phyloP scores from a whole-genome alignment of 371 early-diverging fungal genomes.

The Rhizopus stolonifer region DNA sequence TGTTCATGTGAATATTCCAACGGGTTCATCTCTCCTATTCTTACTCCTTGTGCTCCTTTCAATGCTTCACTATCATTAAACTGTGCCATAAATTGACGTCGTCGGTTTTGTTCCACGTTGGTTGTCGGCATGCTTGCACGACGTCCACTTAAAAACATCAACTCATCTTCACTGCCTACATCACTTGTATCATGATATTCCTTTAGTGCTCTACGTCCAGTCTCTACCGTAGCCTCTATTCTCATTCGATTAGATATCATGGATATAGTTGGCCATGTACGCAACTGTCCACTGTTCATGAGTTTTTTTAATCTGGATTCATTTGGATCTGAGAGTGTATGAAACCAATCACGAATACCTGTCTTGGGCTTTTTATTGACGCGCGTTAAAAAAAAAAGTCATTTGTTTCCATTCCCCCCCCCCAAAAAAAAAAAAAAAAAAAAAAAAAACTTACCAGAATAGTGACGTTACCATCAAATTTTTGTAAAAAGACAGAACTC shows the following conservation, averaged over 20 bases:
- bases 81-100: slow-evolving; percentile 75
- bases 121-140: slow-evolving; percentile 36
- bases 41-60: background rate
- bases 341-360: slow-evolving; percentile 62
- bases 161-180: slow-evolving; percentile 38
- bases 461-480: slow-evolving; percentile 86
- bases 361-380: slow-evolving; percentile 53
- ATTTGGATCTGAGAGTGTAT: slow-evolving; percentile 74
- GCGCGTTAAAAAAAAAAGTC: too few relatives aligned
- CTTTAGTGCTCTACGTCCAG: slow-evolving; percentile 34
- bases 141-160: slow-evolving; percentile 30
- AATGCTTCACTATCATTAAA: slow-evolving; percentile 59
- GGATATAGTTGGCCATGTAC: slow-evolving; percentile 80
- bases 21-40: background rate
- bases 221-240: slow-evolving; percentile 69
- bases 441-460: slow-evolving; percentile 65
- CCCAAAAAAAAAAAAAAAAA: too few relatives aligned
- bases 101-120: slow-evolving; percentile 29
- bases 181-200: slow-evolving; percentile 20
- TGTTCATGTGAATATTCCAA: background rate
- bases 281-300: slow-evolving; percentile 60
- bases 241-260: slow-evolving; percentile 78
- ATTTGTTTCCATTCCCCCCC: background rate
- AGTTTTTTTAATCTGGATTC: slow-evolving; percentile 54
- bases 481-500: slow-evolving; percentile 82